Conservation (phyloP, 176 grass and related monocot genomes). For the Cenchrus purpureus region DNA sequence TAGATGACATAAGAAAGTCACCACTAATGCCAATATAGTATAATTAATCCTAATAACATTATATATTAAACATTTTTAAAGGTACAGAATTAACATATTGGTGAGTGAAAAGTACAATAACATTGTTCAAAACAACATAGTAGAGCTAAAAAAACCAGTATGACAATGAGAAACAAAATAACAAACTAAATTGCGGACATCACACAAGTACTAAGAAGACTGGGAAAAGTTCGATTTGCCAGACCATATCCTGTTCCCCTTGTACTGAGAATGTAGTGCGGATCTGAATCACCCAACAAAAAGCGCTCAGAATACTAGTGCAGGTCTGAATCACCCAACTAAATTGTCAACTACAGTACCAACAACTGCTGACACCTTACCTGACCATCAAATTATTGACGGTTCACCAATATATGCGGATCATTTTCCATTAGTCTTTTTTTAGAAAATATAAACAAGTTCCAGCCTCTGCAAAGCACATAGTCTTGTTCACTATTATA, state of each 20-base stretch:
- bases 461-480: background rate
- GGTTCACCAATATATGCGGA: background rate
- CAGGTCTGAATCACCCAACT: background rate
- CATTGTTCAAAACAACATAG: background rate
- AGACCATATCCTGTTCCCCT: background rate
- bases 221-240: no score
- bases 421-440: background rate
- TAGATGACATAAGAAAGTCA: background rate
- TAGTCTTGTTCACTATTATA: background rate
- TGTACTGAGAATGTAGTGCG: background rate
- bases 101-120: background rate
- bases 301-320: background rate
- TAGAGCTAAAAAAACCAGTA: no score
- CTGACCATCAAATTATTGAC: background rate
- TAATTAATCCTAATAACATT: background rate
- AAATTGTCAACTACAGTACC: background rate
- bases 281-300: background rate
- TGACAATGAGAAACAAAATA: no score
- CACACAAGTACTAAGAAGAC: no score
- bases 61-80: background rate
- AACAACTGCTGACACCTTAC: background rate
- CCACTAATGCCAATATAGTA: background rate
- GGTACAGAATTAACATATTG: background rate
- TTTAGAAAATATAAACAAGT: background rate
- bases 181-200: no score